A percentile compares a stretch with the other conserved stretches of the same genome.
Conservation (phyloP, 106 monocot genomes). For the Triglochin maritima region DNA sequence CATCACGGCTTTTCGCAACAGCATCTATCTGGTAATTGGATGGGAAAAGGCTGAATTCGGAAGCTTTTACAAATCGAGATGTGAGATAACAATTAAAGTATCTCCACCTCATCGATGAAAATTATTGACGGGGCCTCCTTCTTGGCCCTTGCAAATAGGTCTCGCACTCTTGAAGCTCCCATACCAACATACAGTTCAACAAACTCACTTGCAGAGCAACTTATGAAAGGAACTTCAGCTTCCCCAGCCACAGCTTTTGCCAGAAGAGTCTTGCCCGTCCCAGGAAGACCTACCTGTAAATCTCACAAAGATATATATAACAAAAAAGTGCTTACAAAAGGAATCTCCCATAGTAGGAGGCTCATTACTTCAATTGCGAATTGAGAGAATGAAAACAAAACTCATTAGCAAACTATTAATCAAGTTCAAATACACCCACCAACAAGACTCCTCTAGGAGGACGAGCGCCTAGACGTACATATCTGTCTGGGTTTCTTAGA, state of each 20-base stretch:
- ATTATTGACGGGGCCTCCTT: constrained; percentile 95
- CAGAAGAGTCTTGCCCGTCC: constrained; percentile 94
- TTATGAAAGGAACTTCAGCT: constrained; percentile 98
- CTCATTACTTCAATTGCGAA: no score
- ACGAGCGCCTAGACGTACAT: constrained; percentile 86
- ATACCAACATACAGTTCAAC: constrained; percentile 99
- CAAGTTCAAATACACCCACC: constrained; percentile 30
- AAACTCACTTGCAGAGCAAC: constrained; percentile 98
- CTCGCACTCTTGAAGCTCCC: constrained; percentile 95
- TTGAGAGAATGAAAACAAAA: no score
- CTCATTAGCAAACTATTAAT: background rate
- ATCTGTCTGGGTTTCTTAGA: constrained; percentile 85
- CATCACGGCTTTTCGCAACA: constrained; percentile 98
- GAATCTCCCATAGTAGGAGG: no score
- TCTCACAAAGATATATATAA: background rate
- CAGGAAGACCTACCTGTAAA: constrained; percentile 89
- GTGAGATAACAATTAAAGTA: background rate
- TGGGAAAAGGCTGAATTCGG: background rate
- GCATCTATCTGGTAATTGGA: constrained; percentile 71
- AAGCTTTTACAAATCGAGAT: background rate
- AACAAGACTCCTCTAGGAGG: constrained; percentile 92
- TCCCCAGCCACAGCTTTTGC: constrained; percentile 99
- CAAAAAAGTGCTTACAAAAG: background rate
- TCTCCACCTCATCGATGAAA: constrained; percentile 93
- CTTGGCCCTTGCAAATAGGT: constrained; percentile 96